A percentile compares a stretch with the other conserved stretches of the same genome.
phyloP scores from a whole-genome alignment of 306 rosid genomes.

The Herpetospermum pedunculosum region DNA sequence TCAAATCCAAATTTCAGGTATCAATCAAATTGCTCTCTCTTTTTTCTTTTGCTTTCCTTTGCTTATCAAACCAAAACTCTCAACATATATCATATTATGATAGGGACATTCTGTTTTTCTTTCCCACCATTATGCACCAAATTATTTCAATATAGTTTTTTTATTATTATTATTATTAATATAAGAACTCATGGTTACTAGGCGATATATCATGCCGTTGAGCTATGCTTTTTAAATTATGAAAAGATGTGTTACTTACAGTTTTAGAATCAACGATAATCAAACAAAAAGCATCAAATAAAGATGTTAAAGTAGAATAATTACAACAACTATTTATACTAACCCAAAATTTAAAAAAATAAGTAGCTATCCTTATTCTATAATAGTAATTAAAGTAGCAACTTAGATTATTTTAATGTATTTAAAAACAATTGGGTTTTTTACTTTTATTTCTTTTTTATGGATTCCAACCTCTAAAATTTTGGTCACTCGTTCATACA shows the following conservation, averaged over 20 bases:
- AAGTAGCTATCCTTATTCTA: not conserved
- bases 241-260: not conserved
- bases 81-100: not conserved
- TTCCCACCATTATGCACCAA: not conserved
- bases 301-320: not conserved
- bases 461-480: too few species aligned
- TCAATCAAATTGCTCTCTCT: not conserved
- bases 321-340: not conserved
- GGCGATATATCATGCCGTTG: too few species aligned
- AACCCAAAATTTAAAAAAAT: not conserved
- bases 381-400: not conserved
- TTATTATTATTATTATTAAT: too few species aligned
- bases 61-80: not conserved
- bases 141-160: not conserved
- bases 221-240: too few species aligned
- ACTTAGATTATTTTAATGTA: too few species aligned
- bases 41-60: not conserved
- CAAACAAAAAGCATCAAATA: not conserved
- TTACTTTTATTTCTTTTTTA: too few species aligned
- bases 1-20: not conserved
- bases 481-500: too few species aligned
- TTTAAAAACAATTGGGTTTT: not conserved
- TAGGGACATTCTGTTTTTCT: not conserved
- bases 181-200: too few species aligned
- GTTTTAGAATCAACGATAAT: not conserved